Evolutionary conservation across 441 rosid species (phyloP), one percentile per base, ranked within the genome.

Genomic region (Sinapis alba): DNA sequence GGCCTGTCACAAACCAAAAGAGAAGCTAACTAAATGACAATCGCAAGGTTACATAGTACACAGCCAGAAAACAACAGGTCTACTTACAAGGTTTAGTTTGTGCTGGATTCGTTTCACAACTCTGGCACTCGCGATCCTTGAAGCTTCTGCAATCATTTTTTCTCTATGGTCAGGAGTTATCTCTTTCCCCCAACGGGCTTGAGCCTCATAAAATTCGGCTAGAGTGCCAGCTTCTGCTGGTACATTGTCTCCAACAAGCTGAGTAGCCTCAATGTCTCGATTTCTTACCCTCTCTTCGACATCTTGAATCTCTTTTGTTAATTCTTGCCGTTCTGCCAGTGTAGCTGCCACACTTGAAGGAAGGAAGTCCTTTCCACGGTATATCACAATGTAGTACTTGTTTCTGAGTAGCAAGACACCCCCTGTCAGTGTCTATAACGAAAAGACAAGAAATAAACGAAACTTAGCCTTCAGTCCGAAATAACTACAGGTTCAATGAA

Each of bases 161-260:
- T 90, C 89, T 78, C 84, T 94, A 68, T 91, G 98, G 77, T 91
- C 89, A 1, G 84, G 71, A 74, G 97, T 83, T 77, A 87, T 80
- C 24, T 87, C 88, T 81, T 86, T 88, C 51, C 98, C 97, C 98
- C 97, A 96, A 53, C 90, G 87, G 3, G 97, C 86, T 84, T 93
- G 95, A 84, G 97, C 97, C 87, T 95, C 93, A 77, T 91, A 90
- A 86, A 95, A 95, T 82, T 95, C 98, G 13, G 96, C 96, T 82
- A 95, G 83, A 58, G 96, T 89, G 74, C 98, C 72, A n/a, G n/a
- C n/a, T n/a, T n/a, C n/a, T n/a, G n/a, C n/a, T n/a, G n/a, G n/a
- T n/a, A n/a, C n/a, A n/a, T 84, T 85, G 60, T 76, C 85, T 76
- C 78, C 85, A 72, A 78, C 82, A 19, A 88, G 82, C 71, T 85